Evolutionary conservation across 1,284 basidiomycete species (phyloP).

Genomic region (Pyrrhoderma lamaoense): DNA sequence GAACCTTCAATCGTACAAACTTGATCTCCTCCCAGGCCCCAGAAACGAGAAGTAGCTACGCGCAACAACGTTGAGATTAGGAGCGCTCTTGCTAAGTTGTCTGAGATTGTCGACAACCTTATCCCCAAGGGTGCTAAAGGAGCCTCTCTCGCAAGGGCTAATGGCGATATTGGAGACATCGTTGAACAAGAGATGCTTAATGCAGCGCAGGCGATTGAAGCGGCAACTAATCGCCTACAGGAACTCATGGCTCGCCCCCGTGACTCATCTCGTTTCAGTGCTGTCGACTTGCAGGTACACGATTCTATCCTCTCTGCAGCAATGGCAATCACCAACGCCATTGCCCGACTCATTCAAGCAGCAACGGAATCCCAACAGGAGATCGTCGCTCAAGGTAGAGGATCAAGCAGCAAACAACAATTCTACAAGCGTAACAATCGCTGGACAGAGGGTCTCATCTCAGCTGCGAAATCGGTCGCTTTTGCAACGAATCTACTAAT

Average conservation of each 20-base stretch:
- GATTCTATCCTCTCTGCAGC: constrained; percentile 94
- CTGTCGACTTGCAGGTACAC: constrained; percentile 93
- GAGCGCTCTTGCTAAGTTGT: constrained; percentile 74
- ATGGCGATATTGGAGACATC: constrained; percentile 93
- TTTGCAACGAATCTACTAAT: constrained; percentile 97
- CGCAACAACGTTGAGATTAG: constrained; percentile 87
- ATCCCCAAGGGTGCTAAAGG: constrained; percentile 80
- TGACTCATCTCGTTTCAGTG: constrained; percentile 77
- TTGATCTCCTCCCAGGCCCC: constrained; percentile 67
- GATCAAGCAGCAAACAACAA: constrained; percentile 85
- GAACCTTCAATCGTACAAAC: constrained; percentile 93
- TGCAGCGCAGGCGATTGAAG: constrained; percentile 90
- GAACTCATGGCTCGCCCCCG: constrained; percentile 86
- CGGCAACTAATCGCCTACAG: constrained; percentile 85
- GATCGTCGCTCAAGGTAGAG: constrained; percentile 93
- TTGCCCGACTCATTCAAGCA: constrained; percentile 90
- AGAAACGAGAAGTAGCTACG: constrained; percentile 83
- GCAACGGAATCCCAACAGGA: constrained; percentile 98
- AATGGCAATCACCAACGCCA: constrained; percentile 91
- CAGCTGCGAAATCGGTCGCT: constrained; percentile 95
- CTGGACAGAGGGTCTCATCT: constrained; percentile 99
- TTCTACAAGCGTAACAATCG: constrained; percentile 99
- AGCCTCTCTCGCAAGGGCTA: constrained; percentile 64
- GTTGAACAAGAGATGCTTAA: constrained; percentile 96
- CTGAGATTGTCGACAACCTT: constrained; percentile 80